Evolutionary conservation across 768 basidiomycete genomes (phyloP).

Genomic region (Pleurotus tuoliensis): DNA sequence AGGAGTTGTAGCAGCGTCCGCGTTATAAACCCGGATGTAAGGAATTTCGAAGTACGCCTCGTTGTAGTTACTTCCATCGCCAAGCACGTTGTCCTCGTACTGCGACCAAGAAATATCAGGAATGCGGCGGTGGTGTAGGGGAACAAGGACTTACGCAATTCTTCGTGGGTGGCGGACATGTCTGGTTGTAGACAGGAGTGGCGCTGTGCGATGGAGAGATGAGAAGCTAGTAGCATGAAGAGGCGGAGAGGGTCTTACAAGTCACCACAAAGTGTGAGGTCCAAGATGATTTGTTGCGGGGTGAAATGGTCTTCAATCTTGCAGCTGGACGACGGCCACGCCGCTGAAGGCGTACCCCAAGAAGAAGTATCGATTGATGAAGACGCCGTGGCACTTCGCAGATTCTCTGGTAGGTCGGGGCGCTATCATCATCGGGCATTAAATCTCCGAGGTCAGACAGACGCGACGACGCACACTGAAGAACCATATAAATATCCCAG

Average conservation of each 20-base stretch:
- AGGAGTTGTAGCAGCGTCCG: neutral
- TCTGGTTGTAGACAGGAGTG: neutral
- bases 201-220: neutral
- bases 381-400: conserved; percentile 29
- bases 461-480: conserved; percentile 33
- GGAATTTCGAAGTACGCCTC: conserved; percentile 58
- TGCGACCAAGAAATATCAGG: conserved; percentile 11
- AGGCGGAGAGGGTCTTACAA: conserved; percentile 31
- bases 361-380: conserved; percentile 32
- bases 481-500: conserved; percentile 39
- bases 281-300: conserved; percentile 46
- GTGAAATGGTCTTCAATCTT: conserved; percentile 38
- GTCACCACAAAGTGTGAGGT: conserved; percentile 51
- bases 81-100: conserved; percentile 50
- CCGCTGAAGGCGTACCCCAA: conserved; percentile 41
- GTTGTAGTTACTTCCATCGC: conserved; percentile 41
- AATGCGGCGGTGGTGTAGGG: neutral
- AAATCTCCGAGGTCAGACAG: neutral
- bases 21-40: conserved; percentile 34
- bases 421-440: conserved; percentile 26
- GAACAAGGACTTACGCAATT: neutral
- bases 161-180: conserved; percentile 1
- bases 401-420: conserved; percentile 35
- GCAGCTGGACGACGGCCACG: conserved; percentile 34
- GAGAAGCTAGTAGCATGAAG: neutral